A percentile compares a stretch with the other conserved stretches of the same genome.
Conservation (phyloP, 2,329 filamentous ascomycete genomes). For the Alternaria sp. region DNA sequence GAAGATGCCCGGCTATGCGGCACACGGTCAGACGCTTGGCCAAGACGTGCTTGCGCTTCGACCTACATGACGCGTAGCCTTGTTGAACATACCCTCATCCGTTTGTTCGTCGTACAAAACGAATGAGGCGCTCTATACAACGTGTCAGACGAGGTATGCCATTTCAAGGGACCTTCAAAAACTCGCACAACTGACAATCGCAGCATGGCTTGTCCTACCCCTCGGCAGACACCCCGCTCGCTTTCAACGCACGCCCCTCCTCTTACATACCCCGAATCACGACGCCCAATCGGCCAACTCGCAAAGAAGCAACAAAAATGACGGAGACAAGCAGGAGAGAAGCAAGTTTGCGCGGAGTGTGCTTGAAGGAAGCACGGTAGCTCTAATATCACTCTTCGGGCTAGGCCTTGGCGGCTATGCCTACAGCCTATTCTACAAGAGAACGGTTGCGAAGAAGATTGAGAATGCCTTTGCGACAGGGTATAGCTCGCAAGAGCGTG, state of each 20-base stretch:
- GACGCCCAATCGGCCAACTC: not conserved
- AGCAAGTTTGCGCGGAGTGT: conserved; percentile 45
- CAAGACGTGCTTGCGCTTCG: conserved; percentile 18
- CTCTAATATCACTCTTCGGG: conserved; percentile 45
- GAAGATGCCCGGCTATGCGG: conserved; percentile 11
- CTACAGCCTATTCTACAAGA: conserved; percentile 47
- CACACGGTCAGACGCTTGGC: conserved; percentile 27
- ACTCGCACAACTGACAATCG: conserved; percentile 12
- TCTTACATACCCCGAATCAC: conserved; percentile 17
- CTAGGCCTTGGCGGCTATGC: conserved; percentile 47
- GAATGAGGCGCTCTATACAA: conserved; percentile 41
- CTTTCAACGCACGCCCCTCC: conserved; percentile 22
- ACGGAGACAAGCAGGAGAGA: conserved; percentile 28
- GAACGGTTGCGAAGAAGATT: conserved; percentile 42
- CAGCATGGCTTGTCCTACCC: conserved; percentile 45
- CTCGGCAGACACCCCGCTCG: conserved; percentile 32
- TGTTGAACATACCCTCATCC: too few relatives aligned
- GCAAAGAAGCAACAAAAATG: not conserved
- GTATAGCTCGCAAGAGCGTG: conserved; percentile 47
- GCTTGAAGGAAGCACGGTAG: conserved; percentile 48
- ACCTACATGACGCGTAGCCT: conserved; percentile 9
- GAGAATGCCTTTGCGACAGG: conserved; percentile 46
- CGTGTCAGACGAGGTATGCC: not conserved
- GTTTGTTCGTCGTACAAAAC: not conserved
- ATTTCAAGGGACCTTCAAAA: too few relatives aligned